These are phyloP conservation scores for Phytophthora crassamura DNA, from an alignment of 352 stramenopile genomes.

Conservation along the genomic window DNA sequence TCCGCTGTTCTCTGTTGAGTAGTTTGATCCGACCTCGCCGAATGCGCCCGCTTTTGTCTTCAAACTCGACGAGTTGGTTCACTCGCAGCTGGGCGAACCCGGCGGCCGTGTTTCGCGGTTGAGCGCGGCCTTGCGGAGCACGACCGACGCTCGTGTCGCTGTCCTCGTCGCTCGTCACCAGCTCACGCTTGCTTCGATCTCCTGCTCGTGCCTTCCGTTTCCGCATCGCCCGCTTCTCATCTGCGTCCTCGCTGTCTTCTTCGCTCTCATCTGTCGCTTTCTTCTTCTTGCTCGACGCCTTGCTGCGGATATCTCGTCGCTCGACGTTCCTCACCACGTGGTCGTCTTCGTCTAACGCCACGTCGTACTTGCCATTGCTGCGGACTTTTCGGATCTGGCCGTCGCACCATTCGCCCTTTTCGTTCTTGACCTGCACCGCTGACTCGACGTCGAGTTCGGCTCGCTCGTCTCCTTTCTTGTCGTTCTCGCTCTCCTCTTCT, in stretches of 20 bases:
- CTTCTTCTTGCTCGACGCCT: conserved; percentile 17
- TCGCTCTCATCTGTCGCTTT: conserved; percentile 23
- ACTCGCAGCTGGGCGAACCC: conserved; percentile 41
- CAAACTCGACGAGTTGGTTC: conserved; percentile 66
- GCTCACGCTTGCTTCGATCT: conserved; percentile 39
- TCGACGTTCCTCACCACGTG: conserved; percentile 40
- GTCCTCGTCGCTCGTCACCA: conserved; percentile 48
- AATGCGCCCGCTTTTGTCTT: conserved; percentile 49
- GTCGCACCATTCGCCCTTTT: conserved; percentile 41
- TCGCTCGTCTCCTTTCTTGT: conserved; percentile 22
- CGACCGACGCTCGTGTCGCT: conserved; percentile 19
- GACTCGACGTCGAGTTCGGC: conserved; percentile 25
- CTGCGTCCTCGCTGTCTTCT: conserved; percentile 21
- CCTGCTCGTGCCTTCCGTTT: conserved; percentile 38
- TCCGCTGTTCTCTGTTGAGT: conserved; percentile 47
- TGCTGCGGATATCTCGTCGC: conserved; percentile 34
- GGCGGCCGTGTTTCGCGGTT: conserved; percentile 5
- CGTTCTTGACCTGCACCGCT: conserved; percentile 50
- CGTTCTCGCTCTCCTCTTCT: conserved; percentile 14
- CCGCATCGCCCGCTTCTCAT: conserved; percentile 29
- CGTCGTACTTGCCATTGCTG: conserved; percentile 57
- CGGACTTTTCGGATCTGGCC: conserved; percentile 43
- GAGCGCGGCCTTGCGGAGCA: conserved; percentile 11
- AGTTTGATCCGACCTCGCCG: conserved; percentile 57
- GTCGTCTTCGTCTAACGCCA: conserved; percentile 53